Base-by-base conservation (phyloP, 2,329 filamentous ascomycete species). In the Calonectria ilicicola region DNA sequence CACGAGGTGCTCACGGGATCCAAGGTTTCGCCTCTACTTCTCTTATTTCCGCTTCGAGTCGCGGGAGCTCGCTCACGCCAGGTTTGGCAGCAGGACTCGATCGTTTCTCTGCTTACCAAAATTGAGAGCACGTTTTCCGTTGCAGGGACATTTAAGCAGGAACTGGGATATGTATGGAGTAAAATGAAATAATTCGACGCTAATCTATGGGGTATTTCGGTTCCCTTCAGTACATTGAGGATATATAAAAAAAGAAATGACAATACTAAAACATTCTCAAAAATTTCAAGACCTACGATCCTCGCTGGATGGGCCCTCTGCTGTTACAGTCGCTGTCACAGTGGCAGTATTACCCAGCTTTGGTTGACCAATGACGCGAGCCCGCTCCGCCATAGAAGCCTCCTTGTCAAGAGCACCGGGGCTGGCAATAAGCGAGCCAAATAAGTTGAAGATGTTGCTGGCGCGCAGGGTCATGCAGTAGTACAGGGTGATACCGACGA, bases 1-100 rank as follows among this genome's bases (percentile, higher is more conserved):
- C 49, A 49, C 1, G 8, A 42, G 2, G 74, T 81, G 0, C 51
- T 84, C 2, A 40, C 70, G 1, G 58, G 23, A 0, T 78, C 79
- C 0, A 72, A 63, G 0, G 74, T 84, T 2, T 85, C 83, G 0
- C 75, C 82, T 0, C n/a, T 84, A 6, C 32, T 84, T 8, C 77
- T 83, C 0, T 60, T 85, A 6, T 84, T 84, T 26, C 83, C 83
- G 0, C 56, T 85, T 0, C 75, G 83, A 12, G 79, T 85, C 9
- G 83, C 82, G 0, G 83, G 83, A 7, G 79, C 83, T 0, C 78
- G 83, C 1, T 80, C 80, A 1, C 67, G 74, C 26, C 56, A 75
- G 3, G 6, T 19, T 0, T 77, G 72, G 72, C 82, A 83, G 44
- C 76, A 77, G 3, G 67, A 74, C 1, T 67, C 65, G 15, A 76